A percentile compares a stretch with the other conserved stretches of the same genome.
phyloP scores from a whole-genome alignment of 2,329 filamentous ascomycete genomes.

The Decorospora gaudefroyi region DNA sequence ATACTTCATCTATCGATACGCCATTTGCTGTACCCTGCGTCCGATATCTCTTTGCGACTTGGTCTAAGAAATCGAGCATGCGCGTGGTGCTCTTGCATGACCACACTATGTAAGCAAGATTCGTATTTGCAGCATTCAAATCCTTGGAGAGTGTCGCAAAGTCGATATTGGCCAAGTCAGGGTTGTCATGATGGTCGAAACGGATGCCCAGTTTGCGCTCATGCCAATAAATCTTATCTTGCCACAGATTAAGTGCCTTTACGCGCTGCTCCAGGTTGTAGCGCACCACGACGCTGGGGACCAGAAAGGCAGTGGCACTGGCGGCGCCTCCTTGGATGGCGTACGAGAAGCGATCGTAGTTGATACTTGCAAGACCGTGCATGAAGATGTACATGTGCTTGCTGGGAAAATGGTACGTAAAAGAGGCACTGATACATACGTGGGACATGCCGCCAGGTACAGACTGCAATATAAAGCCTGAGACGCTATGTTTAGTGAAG shows the following conservation, averaged over 20 bases:
- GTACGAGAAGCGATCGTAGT: neutral
- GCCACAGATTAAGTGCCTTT: constrained; percentile 2
- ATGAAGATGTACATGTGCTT: constrained; percentile 25
- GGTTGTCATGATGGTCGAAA: constrained; percentile 3
- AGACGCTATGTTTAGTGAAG: neutral
- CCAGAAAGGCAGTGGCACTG: constrained; percentile 7
- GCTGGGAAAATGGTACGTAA: constrained; percentile 25
- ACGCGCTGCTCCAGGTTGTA: constrained; percentile 8
- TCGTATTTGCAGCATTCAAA: constrained; percentile 12
- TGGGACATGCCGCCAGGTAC: neutral
- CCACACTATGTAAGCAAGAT: constrained; percentile 10
- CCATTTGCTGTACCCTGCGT: constrained; percentile 9
- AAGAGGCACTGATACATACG: constrained; percentile 15
- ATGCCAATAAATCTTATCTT: constrained; percentile 13
- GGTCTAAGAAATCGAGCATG: constrained; percentile 19
- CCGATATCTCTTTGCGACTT: constrained; percentile 13
- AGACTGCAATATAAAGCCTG: constrained; percentile 11
- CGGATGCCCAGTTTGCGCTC: constrained; percentile 14
- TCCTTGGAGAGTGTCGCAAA: constrained; percentile 11
- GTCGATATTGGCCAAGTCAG: constrained; percentile 8
- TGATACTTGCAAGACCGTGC: constrained; percentile 10
- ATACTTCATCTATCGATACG: constrained; percentile 1
- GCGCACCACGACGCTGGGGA: constrained; percentile 18
- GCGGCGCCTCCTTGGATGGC: constrained; percentile 2
- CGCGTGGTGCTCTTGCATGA: constrained; percentile 11